Conservation (phyloP, 768 basidiomycete species). For the Lactarius evosmus region DNA sequence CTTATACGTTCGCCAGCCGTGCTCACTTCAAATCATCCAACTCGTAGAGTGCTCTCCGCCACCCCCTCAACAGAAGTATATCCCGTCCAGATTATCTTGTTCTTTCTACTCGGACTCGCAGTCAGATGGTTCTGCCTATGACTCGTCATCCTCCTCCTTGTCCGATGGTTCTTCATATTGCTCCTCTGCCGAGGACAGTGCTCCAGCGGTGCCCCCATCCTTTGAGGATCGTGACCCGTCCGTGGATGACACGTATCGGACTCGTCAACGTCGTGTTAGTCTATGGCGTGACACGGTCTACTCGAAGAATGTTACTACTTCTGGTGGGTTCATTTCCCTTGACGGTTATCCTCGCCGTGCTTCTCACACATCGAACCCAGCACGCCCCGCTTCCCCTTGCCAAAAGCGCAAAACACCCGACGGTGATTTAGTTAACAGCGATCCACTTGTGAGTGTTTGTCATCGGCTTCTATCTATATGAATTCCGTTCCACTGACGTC, state of each 20-base stretch:
- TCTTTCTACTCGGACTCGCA: conserved; percentile 31
- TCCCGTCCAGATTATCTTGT: conserved; percentile 33
- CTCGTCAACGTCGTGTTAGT: conserved; percentile 63
- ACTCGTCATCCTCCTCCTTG: conserved; percentile 44
- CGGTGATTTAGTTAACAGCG: conserved; percentile 16
- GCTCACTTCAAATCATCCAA: conserved; percentile 26
- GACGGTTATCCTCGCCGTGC: not conserved
- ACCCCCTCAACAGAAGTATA: conserved; percentile 29
- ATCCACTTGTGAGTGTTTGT: conserved; percentile 18
- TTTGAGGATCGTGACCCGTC: conserved; percentile 27
- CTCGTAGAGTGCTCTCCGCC: conserved; percentile 30
- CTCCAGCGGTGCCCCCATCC: conserved; percentile 25
- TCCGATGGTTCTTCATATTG: conserved; percentile 62
- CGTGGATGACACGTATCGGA: conserved; percentile 49
- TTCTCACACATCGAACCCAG: conserved; percentile 7
- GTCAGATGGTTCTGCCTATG: conserved; percentile 34
- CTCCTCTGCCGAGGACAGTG: conserved; percentile 52
- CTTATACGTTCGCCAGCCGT: conserved; percentile 28
- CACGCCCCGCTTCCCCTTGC: conserved; percentile 18
- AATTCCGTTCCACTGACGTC: conserved; percentile 19
- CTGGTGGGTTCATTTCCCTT: conserved; percentile 14
- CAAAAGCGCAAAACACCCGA: conserved; percentile 28
- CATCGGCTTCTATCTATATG: not conserved
- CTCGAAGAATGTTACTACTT: conserved; percentile 36
- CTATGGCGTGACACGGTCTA: conserved; percentile 62